Evolutionary conservation across 345 rosid genomes (phyloP).

Genomic region (Rhizophora mangle): DNA sequence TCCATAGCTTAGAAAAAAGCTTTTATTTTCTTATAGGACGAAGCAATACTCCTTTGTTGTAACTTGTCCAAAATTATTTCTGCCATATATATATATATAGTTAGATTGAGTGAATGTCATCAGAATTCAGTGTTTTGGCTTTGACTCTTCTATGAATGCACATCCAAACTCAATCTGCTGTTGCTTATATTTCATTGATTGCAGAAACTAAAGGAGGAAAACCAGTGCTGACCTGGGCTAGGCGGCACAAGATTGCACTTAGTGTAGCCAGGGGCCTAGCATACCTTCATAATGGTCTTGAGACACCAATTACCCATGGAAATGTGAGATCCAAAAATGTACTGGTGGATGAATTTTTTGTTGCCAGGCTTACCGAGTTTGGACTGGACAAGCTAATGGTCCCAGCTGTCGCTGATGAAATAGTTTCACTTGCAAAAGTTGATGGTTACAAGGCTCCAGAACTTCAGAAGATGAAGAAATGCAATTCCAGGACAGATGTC

Average conservation of each 20-base stretch:
- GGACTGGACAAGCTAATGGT: slow-evolving; percentile 95
- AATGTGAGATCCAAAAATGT: slow-evolving; percentile 86
- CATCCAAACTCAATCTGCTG: slow-evolving; percentile 2
- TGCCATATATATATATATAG: no score
- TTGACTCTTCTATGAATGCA: neutral
- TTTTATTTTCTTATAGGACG: no score
- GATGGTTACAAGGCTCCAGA: slow-evolving; percentile 97
- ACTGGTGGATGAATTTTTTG: slow-evolving; percentile 85
- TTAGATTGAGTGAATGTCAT: no score
- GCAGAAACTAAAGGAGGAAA: slow-evolving; percentile 76
- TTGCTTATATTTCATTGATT: slow-evolving; percentile 11
- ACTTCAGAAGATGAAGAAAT: slow-evolving; percentile 94
- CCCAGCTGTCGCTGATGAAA: slow-evolving; percentile 87
- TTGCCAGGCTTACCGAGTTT: slow-evolving; percentile 77
- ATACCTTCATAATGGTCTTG: slow-evolving; percentile 78
- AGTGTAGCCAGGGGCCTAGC: slow-evolving; percentile 87
- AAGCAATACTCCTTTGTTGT: no score
- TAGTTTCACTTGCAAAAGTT: slow-evolving; percentile 70
- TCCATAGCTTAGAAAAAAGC: no score
- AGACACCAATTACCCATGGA: slow-evolving; percentile 79
- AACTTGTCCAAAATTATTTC: no score
- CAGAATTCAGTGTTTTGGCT: neutral
- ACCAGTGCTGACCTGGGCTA: slow-evolving; percentile 85
- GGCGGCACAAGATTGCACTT: slow-evolving; percentile 89
- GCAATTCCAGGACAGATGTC: slow-evolving; percentile 88